Conservation (phyloP, 306 rosid species). For the Clitoria ternatea region DNA sequence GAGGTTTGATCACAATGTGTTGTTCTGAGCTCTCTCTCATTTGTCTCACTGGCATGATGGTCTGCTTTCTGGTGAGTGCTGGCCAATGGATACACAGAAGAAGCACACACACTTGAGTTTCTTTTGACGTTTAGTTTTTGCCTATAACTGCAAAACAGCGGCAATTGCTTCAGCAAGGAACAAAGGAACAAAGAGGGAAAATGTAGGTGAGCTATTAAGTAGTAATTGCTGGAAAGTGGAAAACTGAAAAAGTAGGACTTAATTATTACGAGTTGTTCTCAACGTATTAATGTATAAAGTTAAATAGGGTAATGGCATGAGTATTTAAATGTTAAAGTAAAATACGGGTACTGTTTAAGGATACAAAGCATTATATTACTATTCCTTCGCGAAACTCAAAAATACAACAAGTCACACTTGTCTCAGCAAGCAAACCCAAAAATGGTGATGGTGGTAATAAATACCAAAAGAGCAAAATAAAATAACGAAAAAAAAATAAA, state of each 20-base stretch:
- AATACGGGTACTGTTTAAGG: slow-evolving; percentile 34
- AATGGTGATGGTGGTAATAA: slow-evolving; percentile 14
- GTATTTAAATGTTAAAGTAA: neutral
- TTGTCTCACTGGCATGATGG: slow-evolving; percentile 84
- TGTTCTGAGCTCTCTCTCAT: slow-evolving; percentile 97
- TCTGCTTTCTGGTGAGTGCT: neutral
- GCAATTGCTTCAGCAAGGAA: slow-evolving; percentile 39
- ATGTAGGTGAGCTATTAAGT: slow-evolving; percentile 47
- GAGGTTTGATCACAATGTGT: slow-evolving; percentile 86
- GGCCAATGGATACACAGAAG: slow-evolving; percentile 12
- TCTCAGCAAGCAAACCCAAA: slow-evolving; percentile 36
- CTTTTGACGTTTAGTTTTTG: slow-evolving; percentile 34
- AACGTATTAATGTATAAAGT: slow-evolving; percentile 37
- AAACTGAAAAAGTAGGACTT: slow-evolving; percentile 18
- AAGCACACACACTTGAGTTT: too few species aligned
- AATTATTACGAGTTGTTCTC: slow-evolving; percentile 36
- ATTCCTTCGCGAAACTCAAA: slow-evolving; percentile 42
- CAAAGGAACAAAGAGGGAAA: slow-evolving; percentile 34
- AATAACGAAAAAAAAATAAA: neutral
- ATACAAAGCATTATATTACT: slow-evolving; percentile 41
- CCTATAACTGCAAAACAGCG: slow-evolving; percentile 39
- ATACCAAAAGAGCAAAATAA: slow-evolving; percentile 12
- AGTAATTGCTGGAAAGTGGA: slow-evolving; percentile 27
- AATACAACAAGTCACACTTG: slow-evolving; percentile 28
- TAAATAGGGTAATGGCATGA: slow-evolving; percentile 21